Evolutionary conservation across 805 yeast species (phyloP), one percentile per base, ranked within the genome.

Genomic region (Ogataea sp.): DNA sequence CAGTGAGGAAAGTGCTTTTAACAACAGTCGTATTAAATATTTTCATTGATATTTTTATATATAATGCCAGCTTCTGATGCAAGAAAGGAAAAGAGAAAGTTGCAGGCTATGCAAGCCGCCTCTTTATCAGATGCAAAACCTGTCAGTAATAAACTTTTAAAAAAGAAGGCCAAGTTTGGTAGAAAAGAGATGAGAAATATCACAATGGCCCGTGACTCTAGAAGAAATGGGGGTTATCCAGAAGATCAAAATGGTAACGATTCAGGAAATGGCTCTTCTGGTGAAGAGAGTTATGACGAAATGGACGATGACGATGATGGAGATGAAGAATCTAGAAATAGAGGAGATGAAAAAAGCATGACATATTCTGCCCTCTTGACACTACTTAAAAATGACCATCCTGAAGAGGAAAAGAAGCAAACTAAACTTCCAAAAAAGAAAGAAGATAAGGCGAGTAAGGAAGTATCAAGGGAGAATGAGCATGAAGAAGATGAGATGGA

Each of bases 171-270:
- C 16, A 70, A 70, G 47, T 64, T 57, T 44, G 93, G 90, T 3
- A 68, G 93, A 55, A 68, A 68, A 37, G 78, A 78, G 43, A 52
- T 77, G 51, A 69, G 93, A 56, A 64, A 65, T 3, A 73, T 82
- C 23, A 73, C 74, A 8, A 71, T 85, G 59, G 70, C 80, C 59
- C 68, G 46, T 63, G 77, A 51, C 45, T 37, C 38, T 36, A 26
- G 50, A 18, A 46, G 40, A 9, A 46, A 46, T 16, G 44, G 42
- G 41, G 41, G 25, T 9, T 32, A 37, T 20, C 41, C 51, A 34
- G 40, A 53, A 14, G 71, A 60, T 4, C 65, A 60, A 4, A 63
- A 57, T 15, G 64, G 58, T 8, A 56, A 42, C 8, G 57, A 47
- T 0, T 54, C 47, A 1, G 56, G 51, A 7, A 59, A 52, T 15